Conservation (phyloP, 2,329 filamentous ascomycete species). For the Xylaria sp. region DNA sequence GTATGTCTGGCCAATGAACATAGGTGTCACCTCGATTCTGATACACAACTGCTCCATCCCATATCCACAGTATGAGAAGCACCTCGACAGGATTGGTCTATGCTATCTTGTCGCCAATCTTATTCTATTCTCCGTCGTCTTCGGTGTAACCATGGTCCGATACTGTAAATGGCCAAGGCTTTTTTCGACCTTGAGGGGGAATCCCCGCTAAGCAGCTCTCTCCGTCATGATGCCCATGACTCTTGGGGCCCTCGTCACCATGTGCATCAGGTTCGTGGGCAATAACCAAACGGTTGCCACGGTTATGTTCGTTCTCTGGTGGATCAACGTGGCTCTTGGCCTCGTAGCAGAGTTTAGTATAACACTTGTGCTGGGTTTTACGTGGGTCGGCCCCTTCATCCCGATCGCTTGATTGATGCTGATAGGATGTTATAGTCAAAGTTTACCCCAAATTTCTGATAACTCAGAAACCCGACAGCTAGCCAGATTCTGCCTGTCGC, state of each 20-base stretch:
- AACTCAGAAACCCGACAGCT: not conserved
- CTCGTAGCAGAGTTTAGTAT: not conserved
- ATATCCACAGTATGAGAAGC: not conserved
- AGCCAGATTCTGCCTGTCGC: conserved; percentile 1
- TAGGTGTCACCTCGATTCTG: conserved; percentile 1
- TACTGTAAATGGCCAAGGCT: not conserved
- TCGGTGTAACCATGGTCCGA: not conserved
- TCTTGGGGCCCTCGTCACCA: not conserved
- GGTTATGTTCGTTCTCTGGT: not conserved
- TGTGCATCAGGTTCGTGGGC: not conserved
- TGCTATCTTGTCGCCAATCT: not conserved
- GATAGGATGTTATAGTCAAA: not conserved
- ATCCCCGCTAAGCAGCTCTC: not conserved
- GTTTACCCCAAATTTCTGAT: too few relatives aligned
- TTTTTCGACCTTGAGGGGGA: not conserved
- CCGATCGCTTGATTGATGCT: not conserved
- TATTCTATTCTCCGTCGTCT: not conserved
- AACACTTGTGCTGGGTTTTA: not conserved
- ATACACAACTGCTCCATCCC: not conserved
- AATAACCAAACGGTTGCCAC: too few relatives aligned
- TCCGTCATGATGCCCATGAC: conserved; percentile 1
- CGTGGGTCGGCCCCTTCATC: not conserved
- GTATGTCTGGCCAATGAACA: not conserved
- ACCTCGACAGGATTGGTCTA: not conserved
- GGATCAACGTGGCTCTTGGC: not conserved